phyloP scores from a whole-genome alignment of 2,329 filamentous ascomycete species.

The Eurotiales sp. region DNA sequence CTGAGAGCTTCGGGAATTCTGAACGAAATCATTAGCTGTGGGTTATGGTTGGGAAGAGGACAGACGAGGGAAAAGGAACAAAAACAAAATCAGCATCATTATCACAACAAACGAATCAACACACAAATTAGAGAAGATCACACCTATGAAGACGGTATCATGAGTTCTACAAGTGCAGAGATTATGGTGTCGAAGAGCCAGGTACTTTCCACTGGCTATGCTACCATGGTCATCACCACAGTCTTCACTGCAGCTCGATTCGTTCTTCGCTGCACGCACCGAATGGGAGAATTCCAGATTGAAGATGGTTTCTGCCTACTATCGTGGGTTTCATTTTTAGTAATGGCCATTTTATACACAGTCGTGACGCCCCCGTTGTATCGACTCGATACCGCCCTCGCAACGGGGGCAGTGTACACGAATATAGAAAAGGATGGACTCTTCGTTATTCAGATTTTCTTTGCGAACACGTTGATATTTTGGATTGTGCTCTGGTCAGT shows the following conservation, averaged over 20 bases:
- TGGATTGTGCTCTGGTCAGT: slow-evolving; percentile 40
- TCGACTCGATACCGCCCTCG: slow-evolving; percentile 24
- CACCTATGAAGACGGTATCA: slow-evolving; percentile 7
- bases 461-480: slow-evolving; percentile 36
- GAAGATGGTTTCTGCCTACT: slow-evolving; percentile 15
- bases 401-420: slow-evolving; percentile 22
- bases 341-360: slow-evolving; percentile 31
- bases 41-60: no score
- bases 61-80: no score
- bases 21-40: no score
- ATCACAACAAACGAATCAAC: no score
- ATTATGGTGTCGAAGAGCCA: slow-evolving; percentile 12
- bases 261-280: slow-evolving; percentile 11
- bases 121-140: no score
- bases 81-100: no score
- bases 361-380: slow-evolving; percentile 32
- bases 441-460: slow-evolving; percentile 35
- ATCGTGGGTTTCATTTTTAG: slow-evolving; percentile 25
- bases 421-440: slow-evolving; percentile 28
- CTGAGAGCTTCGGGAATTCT: no score
- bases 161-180: slow-evolving; percentile 9
- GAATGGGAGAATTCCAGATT: slow-evolving; percentile 8
- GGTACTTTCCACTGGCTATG: slow-evolving; percentile 17
- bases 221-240: slow-evolving; percentile 19
- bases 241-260: slow-evolving; percentile 17